phyloP scores from a whole-genome alignment of 1,284 basidiomycete genomes.

The Inonotus obliquus region DNA sequence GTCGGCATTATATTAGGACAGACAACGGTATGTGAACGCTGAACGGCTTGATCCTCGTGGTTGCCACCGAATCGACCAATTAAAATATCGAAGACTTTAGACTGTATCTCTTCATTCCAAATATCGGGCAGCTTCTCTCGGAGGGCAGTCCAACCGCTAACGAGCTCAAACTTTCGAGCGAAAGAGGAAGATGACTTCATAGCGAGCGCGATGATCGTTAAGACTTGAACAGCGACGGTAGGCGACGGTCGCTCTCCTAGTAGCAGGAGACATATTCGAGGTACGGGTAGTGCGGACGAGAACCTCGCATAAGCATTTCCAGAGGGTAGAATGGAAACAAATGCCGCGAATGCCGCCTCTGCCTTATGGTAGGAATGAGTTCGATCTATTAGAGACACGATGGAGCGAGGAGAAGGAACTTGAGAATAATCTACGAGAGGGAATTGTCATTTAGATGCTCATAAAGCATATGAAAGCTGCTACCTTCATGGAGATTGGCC shows the following conservation, averaged over 20 bases:
- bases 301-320: slow-evolving; percentile 58
- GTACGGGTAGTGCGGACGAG: slow-evolving; percentile 61
- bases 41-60: slow-evolving; percentile 10
- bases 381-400: slow-evolving; percentile 49
- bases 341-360: slow-evolving; percentile 53
- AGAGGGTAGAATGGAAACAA: slow-evolving; percentile 53
- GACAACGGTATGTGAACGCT: slow-evolving; percentile 32
- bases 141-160: slow-evolving; percentile 69
- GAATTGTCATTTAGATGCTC: slow-evolving; percentile 10
- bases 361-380: slow-evolving; percentile 49
- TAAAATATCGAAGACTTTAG: slow-evolving; percentile 59
- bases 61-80: slow-evolving; percentile 36
- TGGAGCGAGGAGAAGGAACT: slow-evolving; percentile 48
- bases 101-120: slow-evolving; percentile 64
- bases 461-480: slow-evolving; percentile 25
- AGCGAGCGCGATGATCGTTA: slow-evolving; percentile 55
- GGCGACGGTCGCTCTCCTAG: slow-evolving; percentile 66
- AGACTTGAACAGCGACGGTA: slow-evolving; percentile 50
- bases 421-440: slow-evolving; percentile 27
- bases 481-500: slow-evolving; percentile 74
- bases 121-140: slow-evolving; percentile 58
- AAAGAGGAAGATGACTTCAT: slow-evolving; percentile 53
- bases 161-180: slow-evolving; percentile 67
- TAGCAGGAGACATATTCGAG: slow-evolving; percentile 68
- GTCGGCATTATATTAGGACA: slow-evolving; percentile 67